These are phyloP conservation scores for Oidiodendron maius DNA, from an alignment of 495 filamentous ascomycete species.

Conservation along the genomic window DNA sequence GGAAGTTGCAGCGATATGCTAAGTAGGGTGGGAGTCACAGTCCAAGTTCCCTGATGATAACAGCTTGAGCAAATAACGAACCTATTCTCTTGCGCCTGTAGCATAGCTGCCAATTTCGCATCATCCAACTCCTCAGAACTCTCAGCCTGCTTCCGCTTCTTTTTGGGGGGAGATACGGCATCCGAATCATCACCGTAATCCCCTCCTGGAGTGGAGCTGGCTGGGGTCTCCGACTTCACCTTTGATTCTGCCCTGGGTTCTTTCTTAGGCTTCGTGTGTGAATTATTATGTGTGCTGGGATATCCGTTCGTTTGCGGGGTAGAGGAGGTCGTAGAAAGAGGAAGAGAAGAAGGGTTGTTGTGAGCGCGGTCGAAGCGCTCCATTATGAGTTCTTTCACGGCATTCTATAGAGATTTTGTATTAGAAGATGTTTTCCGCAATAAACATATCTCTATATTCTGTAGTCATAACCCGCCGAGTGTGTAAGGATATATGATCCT, in stretches of 20 bases:
- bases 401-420: constrained; percentile 51
- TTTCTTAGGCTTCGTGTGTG: constrained; percentile 4
- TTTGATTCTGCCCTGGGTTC: constrained; percentile 8
- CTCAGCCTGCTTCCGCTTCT: constrained; percentile 54
- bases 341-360: constrained; percentile 40
- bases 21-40: too few species aligned
- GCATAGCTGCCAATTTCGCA: constrained; percentile 73
- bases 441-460: too few species aligned
- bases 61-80: too few species aligned
- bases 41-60: too few species aligned
- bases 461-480: too few species aligned
- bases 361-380: constrained; percentile 83
- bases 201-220: constrained; percentile 7
- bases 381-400: constrained; percentile 79
- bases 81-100: constrained; percentile 86
- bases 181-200: constrained; percentile 35
- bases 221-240: constrained; percentile 25
- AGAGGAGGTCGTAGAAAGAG: constrained; percentile 17
- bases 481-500: too few species aligned
- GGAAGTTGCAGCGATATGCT: too few species aligned
- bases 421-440: too few species aligned
- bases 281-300: constrained; percentile 2
- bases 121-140: constrained; percentile 53
- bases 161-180: constrained; percentile 44
- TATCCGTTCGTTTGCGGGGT: constrained; percentile 26